Evolutionary conservation across 768 basidiomycete species (phyloP), one percentile per base, ranked within the genome.

Genomic region (Boletales sp.): DNA sequence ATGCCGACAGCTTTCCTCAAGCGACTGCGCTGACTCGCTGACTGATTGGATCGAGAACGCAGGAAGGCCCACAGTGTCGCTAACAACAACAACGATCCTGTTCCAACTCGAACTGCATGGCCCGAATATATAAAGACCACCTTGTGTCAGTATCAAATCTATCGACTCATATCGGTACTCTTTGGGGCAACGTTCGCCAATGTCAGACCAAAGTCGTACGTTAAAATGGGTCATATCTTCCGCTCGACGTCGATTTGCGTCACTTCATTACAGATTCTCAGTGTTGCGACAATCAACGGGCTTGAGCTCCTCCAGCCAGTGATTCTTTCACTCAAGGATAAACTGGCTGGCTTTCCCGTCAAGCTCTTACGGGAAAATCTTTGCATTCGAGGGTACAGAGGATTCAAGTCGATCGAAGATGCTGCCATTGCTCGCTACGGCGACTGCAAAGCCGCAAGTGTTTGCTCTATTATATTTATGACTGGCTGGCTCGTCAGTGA

Each of bases 301-400:
- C 32, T 61, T 3, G 57, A 59, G 35, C 21, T 60, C 10, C 36
- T 52, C 4, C 36, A 34, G 17, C 39, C 53, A 0, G 38, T 54
- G 24, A 27, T 27, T 27, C 55, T 39, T 12, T 29, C 42, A 0
- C 47, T 53, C 31, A 13, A 21, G 1, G 43, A 58, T 18, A 63
- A 52, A 43, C 57, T 56, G 8, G 38, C 41, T 0, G 56, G 45
- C 14, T 62, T 55, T 19, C 29, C 29, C 2, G 8, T 32, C 29
- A 58, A 58, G 21, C 21, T 29, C 50, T 2, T 53, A 55, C 15
- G 58, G 55, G 1, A 63, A 62, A 31, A 47, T 60, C 12, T 58
- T 58, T 7, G 40, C 58, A 4, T 63, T 63, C 35, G 55, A 62
- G 19, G 45, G 24, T 8, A 13, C 18, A 6, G 52, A 62, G 62